phyloP scores from a whole-genome alignment of 2,329 filamentous ascomycete species.

The Colletotrichum coccodes region DNA sequence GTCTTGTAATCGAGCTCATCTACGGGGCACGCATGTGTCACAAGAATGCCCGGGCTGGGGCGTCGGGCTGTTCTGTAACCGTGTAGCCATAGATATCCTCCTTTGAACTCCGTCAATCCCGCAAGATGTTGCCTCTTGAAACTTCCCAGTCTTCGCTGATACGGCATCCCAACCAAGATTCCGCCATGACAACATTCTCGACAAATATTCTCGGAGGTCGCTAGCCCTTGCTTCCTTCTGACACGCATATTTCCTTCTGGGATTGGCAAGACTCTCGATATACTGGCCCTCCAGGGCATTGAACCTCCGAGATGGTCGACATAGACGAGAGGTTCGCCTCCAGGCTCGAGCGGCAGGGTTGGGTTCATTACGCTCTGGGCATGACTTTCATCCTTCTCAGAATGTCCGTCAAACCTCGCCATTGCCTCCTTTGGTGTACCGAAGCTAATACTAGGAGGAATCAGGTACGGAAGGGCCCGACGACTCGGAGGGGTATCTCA shows the following conservation, averaged over 20 bases:
- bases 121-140: no score
- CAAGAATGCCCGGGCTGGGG: no score
- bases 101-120: no score
- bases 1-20: no score
- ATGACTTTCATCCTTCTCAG: slow-evolving; percentile 7
- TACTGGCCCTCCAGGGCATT: not conserved
- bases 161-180: no score
- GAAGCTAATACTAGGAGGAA: not conserved
- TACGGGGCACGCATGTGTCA: no score
- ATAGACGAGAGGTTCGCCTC: not conserved
- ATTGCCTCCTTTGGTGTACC: no score
- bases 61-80: no score
- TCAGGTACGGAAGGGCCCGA: slow-evolving; percentile 20
- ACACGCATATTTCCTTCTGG: not conserved
- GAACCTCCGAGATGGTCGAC: not conserved
- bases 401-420: not conserved
- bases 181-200: no score
- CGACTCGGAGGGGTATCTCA: slow-evolving; percentile 1
- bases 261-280: not conserved
- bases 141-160: no score
- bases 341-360: slow-evolving; percentile 16
- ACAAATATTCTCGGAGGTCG: no score
- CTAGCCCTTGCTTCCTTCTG: not conserved
- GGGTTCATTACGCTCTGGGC: slow-evolving; percentile 13
- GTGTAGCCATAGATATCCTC: no score